Conservation (phyloP, 2,329 filamentous ascomycete species). For the Pseudogymnoascus sp. region DNA sequence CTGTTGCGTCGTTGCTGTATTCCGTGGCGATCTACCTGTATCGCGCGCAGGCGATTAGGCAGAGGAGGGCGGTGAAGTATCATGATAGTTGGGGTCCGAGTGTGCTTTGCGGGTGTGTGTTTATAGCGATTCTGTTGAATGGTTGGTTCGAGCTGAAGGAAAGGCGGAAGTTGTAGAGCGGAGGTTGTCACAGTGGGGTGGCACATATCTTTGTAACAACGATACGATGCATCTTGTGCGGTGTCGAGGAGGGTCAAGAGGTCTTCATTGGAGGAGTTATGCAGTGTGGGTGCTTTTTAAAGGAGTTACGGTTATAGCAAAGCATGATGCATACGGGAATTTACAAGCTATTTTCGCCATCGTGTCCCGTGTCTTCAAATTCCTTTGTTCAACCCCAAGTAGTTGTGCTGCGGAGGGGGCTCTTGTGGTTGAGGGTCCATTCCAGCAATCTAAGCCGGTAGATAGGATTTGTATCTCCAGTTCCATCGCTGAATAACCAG, state of each 20-base stretch:
- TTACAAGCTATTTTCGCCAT: not conserved
- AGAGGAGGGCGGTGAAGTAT: slow-evolving; percentile 75
- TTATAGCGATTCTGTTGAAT: slow-evolving; percentile 67
- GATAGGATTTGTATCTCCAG: not conserved
- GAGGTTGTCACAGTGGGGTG: not conserved
- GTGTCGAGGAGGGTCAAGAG: not conserved
- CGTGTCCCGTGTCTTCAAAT: not conserved
- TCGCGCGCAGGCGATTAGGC: slow-evolving; percentile 76
- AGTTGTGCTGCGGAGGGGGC: not conserved
- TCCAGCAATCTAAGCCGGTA: too few relatives aligned
- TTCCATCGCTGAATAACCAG: not conserved
- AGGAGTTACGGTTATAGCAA: not conserved
- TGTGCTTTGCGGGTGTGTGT: slow-evolving; percentile 61
- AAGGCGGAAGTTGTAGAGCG: slow-evolving; percentile 41
- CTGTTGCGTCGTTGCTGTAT: slow-evolving; percentile 71
- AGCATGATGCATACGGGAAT: not conserved
- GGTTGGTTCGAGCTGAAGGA: slow-evolving; percentile 69
- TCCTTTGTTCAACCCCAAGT: not conserved
- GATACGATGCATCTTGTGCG: not conserved
- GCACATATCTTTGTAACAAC: slow-evolving; percentile 16
- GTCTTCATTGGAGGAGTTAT: not conserved
- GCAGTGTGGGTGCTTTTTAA: not conserved
- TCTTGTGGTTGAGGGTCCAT: not conserved
- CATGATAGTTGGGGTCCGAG: slow-evolving; percentile 85
- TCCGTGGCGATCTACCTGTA: slow-evolving; percentile 78